Base-by-base conservation (phyloP, 2,329 filamentous ascomycete genomes). In the Alternaria brassicicola region DNA sequence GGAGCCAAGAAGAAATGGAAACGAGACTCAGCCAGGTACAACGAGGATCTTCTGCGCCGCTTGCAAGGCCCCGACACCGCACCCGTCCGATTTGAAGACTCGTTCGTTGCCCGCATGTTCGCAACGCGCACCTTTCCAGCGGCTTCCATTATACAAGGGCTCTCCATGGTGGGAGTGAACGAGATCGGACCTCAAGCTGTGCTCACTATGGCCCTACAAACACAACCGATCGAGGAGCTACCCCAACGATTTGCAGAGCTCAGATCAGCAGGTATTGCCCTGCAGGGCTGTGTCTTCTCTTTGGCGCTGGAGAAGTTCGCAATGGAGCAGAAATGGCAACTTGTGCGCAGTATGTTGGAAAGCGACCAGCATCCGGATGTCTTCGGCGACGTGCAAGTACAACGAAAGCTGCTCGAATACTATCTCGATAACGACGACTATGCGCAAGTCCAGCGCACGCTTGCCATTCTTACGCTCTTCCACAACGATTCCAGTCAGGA, bases 101-200 rank as follows among this genome's bases (percentile, higher is more conserved):
- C 81, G 0, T 84, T 96, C 28, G 89, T 90, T 17, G 90, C 93
- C n/a, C 86, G 88, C 62, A 87, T 92, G 79, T 93, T 97, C 73
- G 93, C 93, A 9, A 90, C 88, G 2, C 88, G 83, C 56, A 90
- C 91, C 75, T 84, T 95, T 21, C 86, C 88, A 1, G 81, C 93
- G 9, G 87, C 93, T 55, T 85, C 89, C 64, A 86, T 92, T 25
- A 86, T 96, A 53, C 85, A 85, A 31, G 84, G 90, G 6, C 80
- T 95, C 17, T 82, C 85, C 55, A 86, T 90, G 67, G 85, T 96
- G 50, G 90, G 90, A 2, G 80, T 96, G 5, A 82, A 86, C 46
- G 80, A 82, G 33, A 89, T 97, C 61, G 93, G 93, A 0, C 89
- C 92, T 0, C 79, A 89, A 17, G 90, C 92, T 4, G 74, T 97